These are phyloP conservation scores for Brasenia schreberi DNA, from an alignment of 164 flowering plant genomes.

Conservation along the genomic window DNA sequence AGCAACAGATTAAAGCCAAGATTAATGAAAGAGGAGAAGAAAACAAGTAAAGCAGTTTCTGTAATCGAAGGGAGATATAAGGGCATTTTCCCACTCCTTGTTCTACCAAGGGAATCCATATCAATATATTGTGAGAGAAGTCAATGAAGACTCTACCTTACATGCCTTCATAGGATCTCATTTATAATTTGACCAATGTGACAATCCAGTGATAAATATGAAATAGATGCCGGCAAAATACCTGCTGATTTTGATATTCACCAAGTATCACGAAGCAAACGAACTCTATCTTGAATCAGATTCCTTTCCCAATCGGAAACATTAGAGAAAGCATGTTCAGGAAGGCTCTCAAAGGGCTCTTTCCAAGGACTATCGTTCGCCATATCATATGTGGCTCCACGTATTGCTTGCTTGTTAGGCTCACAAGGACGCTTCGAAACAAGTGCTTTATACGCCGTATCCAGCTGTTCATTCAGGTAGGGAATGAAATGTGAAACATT, in stretches of 20 bases:
- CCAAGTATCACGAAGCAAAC: conserved; percentile 62
- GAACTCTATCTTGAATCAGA: conserved; percentile 65
- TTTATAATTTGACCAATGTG: too few species aligned
- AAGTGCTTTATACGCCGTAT: conserved; percentile 50
- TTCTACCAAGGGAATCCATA: too few species aligned
- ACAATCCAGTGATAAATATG: too few species aligned
- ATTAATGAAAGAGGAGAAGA: too few species aligned
- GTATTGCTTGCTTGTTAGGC: conserved; percentile 71
- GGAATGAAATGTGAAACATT: neutral
- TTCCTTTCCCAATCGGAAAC: conserved; percentile 87
- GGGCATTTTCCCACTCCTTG: too few species aligned
- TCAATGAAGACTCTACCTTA: too few species aligned
- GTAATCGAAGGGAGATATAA: too few species aligned
- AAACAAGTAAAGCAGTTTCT: too few species aligned
- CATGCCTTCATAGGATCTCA: too few species aligned
- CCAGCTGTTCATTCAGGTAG: conserved; percentile 32
- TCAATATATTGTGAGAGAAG: too few species aligned
- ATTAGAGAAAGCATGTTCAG: conserved; percentile 63
- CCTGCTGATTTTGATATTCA: neutral
- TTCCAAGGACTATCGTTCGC: conserved; percentile 79
- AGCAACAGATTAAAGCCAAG: too few species aligned
- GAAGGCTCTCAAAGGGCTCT: conserved; percentile 79
- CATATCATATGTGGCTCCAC: conserved; percentile 86
- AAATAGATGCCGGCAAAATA: too few species aligned
- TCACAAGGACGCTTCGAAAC: conserved; percentile 85